Percentiles rank a stretch among this genome's conserved stretches.
Evolutionary conservation across 2,329 filamentous ascomycete species (phyloP).

Genomic region (Epichloe glyceriae): DNA sequence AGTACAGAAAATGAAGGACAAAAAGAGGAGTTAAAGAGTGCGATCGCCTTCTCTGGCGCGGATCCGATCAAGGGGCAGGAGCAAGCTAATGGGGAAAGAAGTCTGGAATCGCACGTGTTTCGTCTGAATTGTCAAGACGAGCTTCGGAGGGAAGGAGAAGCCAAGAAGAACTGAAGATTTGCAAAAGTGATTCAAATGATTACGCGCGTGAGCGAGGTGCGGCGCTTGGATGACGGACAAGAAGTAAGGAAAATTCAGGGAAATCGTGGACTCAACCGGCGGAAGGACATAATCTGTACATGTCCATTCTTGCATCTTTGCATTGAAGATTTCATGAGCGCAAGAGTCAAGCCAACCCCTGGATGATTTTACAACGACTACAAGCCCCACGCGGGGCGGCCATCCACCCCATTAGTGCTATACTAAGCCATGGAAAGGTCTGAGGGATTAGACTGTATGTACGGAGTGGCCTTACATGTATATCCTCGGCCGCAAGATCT

Average conservation of each 20-base stretch:
- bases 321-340: no score
- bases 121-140: not conserved
- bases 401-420: no score
- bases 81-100: not conserved
- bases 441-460: no score
- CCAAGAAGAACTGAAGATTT: not conserved
- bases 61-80: not conserved
- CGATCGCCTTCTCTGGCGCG: not conserved
- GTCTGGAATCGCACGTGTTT: not conserved
- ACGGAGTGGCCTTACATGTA: no score
- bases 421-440: no score
- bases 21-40: not conserved
- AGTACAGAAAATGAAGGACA: not conserved
- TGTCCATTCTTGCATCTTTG: no score
- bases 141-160: not conserved
- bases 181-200: not conserved
- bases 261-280: no score
- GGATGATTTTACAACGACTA: no score
- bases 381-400: no score
- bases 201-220: not conserved
- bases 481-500: no score
- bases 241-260: not conserved
- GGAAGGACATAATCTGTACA: no score
- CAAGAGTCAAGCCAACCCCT: no score
- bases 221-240: not conserved